Evolutionary conservation across 2,329 filamentous ascomycete genomes (phyloP), one percentile per base, ranked within the genome.

Genomic region (Golovinomyces cichoracearum): DNA sequence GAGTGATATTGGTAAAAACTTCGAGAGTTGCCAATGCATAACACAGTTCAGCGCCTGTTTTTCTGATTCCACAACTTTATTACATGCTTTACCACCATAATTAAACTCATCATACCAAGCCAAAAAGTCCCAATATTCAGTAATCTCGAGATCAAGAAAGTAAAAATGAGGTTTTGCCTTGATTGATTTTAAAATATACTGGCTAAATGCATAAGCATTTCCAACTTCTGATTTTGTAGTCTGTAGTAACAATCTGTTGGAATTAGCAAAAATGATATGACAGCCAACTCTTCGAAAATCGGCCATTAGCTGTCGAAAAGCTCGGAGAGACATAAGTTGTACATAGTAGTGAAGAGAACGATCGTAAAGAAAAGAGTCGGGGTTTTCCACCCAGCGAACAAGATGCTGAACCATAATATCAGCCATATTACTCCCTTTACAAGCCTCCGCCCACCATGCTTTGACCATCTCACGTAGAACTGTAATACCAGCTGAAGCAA

Each of bases 51-150:
- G 71, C 2, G 74, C 71, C 60, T 94, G 85, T 41, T 80, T 76
- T 56, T 88, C 83, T 9, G 69, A 69, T 55, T 78, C 77, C 6
- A 80, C 70, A 3, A 94, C 82, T 57, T 90, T 75, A 46, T 79
- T 75, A 55, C 84, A 93, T 3, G 83, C 90, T 59, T 92, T 92
- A 52, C 90, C 90, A 49, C 90, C 92, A 58, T 95, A 95, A 67
- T 99, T 98, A 69, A 88, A 94, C 63, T 94, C 84, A 57, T 99
- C 90, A 56, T 95, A 95, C 90, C 90, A 99, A 3, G 94, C 78
- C 0, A 99, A 75, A 58, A 94, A 95, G 62, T 99, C 90, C 90
- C 90, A 99, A 63, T 94, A 99, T 61, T 98, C 90, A 56, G 88
- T 93, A 63, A 99, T 90, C 57, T 94, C 83, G 2, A 99, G 70